Percentiles rank a stretch among this genome's conserved stretches.
Evolutionary conservation across 805 yeast genomes (phyloP).

Genomic region (Ogataea angusta): DNA sequence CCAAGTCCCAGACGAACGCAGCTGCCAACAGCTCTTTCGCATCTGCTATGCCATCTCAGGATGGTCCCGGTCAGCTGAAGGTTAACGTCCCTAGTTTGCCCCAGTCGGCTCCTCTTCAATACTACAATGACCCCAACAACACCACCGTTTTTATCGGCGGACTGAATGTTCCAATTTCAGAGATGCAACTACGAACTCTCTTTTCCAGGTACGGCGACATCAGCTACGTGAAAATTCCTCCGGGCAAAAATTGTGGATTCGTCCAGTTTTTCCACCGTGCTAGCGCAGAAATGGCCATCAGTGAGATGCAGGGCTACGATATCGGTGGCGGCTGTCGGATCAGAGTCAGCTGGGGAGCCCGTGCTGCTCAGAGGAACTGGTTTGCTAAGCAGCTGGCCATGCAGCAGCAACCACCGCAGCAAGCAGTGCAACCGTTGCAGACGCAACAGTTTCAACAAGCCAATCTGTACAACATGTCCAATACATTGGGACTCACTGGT

Average conservation of each 20-base stretch:
- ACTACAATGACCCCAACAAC: conserved; percentile 70
- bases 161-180: conserved; percentile 54
- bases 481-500: conserved; percentile 25
- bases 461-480: conserved; percentile 18
- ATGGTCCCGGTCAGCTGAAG: conserved; percentile 13
- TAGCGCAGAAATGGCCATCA: conserved; percentile 82
- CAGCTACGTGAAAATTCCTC: conserved; percentile 74
- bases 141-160: conserved; percentile 83
- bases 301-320: conserved; percentile 86
- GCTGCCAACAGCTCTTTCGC: background rate
- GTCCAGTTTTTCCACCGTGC: conserved; percentile 75
- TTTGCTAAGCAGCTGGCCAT: conserved; percentile 32
- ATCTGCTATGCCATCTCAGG: conserved; percentile 11
- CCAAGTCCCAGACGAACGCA: conserved; percentile 29
- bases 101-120: conserved; percentile 48
- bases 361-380: conserved; percentile 45
- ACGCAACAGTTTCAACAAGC: conserved; percentile 1
- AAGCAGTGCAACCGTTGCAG: background rate
- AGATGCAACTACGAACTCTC: conserved; percentile 55
- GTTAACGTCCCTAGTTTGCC: conserved; percentile 28
- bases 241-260: conserved; percentile 78
- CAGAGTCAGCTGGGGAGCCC: conserved; percentile 81
- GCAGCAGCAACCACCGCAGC: conserved; percentile 21
- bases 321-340: conserved; percentile 75
- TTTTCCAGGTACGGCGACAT: conserved; percentile 72